A percentile compares a stretch with the other conserved stretches of the same genome.
phyloP scores from a whole-genome alignment of 805 yeast species.

The Starmerella kuoi region DNA sequence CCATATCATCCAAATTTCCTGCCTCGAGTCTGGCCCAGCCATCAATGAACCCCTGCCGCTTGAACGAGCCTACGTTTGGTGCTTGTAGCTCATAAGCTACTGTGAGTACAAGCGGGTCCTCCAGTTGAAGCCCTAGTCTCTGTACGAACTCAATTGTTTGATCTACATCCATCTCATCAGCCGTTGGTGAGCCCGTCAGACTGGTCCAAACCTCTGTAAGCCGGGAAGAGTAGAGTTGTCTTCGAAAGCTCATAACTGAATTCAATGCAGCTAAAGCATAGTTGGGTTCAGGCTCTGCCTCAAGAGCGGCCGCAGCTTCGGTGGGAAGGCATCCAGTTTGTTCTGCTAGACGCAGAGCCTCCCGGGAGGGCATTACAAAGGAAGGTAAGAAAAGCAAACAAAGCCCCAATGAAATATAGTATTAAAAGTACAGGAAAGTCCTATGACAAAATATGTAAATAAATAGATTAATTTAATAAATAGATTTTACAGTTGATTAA shows the following conservation, averaged over 20 bases:
- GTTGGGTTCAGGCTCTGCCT: slow-evolving; percentile 3
- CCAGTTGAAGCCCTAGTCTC: slow-evolving; percentile 60
- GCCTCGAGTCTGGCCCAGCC: slow-evolving; percentile 42
- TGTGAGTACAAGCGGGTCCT: slow-evolving; percentile 58
- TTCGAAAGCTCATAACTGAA: slow-evolving; percentile 7
- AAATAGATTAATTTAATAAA: too few species aligned
- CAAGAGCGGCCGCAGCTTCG: slow-evolving; percentile 16
- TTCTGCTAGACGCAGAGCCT: slow-evolving; percentile 12
- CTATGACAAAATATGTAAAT: too few species aligned
- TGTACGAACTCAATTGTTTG: slow-evolving; percentile 61
- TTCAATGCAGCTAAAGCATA: slow-evolving; percentile 3
- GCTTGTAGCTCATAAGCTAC: slow-evolving; percentile 58
- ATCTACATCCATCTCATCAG: slow-evolving; percentile 48
- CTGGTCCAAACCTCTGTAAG: slow-evolving; percentile 10
- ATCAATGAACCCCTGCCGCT: slow-evolving; percentile 37
- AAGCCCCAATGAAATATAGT: too few species aligned
- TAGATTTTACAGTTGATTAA: too few species aligned
- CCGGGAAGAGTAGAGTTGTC: slow-evolving; percentile 7
- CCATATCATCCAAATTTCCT: slow-evolving; percentile 38
- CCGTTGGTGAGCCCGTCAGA: slow-evolving; percentile 13
- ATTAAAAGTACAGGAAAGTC: too few species aligned
- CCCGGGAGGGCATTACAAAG: neutral
- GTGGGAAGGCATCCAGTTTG: slow-evolving; percentile 16
- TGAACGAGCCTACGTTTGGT: slow-evolving; percentile 54
- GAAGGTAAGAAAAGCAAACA: too few species aligned